Conservation (phyloP, 148 eudicot genomes). For the Dianthus caryophyllus region DNA sequence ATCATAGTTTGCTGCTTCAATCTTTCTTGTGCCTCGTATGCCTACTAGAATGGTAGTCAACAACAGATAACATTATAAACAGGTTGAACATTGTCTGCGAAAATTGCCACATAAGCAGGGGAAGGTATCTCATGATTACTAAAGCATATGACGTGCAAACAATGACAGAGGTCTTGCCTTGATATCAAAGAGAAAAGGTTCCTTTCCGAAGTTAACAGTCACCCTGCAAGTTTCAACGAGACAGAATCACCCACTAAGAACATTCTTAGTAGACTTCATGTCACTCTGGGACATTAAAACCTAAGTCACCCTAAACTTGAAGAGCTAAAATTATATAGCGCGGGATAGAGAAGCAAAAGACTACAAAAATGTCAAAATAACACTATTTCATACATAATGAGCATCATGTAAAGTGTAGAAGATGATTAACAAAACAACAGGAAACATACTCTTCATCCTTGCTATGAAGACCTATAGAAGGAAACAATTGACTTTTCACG, state of each 20-base stretch:
- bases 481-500: constrained; percentile 73
- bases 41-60: constrained; percentile 37
- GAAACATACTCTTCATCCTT: constrained; percentile 89
- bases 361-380: too few relatives aligned
- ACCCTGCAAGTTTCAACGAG: constrained; percentile 48
- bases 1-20: constrained; percentile 60
- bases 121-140: not conserved
- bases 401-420: not conserved
- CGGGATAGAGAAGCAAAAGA: too few relatives aligned
- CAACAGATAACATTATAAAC: not conserved
- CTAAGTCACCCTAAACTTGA: not conserved
- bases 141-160: not conserved
- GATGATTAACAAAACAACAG: not conserved
- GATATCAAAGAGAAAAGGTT: constrained; percentile 71
- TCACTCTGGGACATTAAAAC: not conserved
- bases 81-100: not conserved
- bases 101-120: not conserved
- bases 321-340: not conserved
- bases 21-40: constrained; percentile 75
- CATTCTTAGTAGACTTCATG: not conserved
- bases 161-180: constrained; percentile 42
- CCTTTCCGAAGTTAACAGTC: constrained; percentile 85
- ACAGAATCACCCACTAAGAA: not conserved
- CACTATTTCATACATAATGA: not conserved
- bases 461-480: constrained; percentile 92